These are phyloP conservation scores for Mucor racemosus DNA, from an alignment of 371 early-diverging fungal species.

Conservation along the genomic window DNA sequence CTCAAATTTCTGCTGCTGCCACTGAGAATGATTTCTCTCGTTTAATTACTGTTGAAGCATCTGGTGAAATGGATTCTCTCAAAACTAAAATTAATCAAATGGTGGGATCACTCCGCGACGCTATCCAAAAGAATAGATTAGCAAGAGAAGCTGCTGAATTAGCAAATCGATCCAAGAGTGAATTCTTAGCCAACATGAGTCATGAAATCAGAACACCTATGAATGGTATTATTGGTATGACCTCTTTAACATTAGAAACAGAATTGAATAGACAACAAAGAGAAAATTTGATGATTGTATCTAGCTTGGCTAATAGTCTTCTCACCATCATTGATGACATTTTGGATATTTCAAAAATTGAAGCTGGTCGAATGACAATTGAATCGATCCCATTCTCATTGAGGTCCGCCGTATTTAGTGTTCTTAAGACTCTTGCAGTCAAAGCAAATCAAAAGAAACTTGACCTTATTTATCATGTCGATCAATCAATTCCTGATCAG, in stretches of 20 bases:
- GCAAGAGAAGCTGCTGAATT: constrained; percentile 78
- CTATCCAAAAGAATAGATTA: constrained; percentile 70
- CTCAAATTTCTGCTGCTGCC: constrained; percentile 65
- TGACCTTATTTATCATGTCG: constrained; percentile 65
- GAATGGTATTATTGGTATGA: constrained; percentile 83
- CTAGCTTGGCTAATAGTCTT: constrained; percentile 67
- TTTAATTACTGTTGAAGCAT: constrained; percentile 72
- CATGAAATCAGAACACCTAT: constrained; percentile 81
- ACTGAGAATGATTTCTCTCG: constrained; percentile 71
- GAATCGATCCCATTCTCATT: constrained; percentile 71
- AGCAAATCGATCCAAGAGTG: constrained; percentile 76
- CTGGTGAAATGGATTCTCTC: constrained; percentile 79
- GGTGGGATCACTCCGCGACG: constrained; percentile 68
- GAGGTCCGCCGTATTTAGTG: constrained; percentile 69
- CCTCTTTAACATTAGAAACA: constrained; percentile 64
- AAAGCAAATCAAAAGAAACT: constrained; percentile 74
- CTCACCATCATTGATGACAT: constrained; percentile 81
- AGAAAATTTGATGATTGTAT: constrained; percentile 76
- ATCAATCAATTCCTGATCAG: constrained; percentile 69
- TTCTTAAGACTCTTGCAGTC: constrained; percentile 69
- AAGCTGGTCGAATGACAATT: constrained; percentile 78
- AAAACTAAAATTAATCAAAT: constrained; percentile 82
- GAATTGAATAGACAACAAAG: constrained; percentile 76
- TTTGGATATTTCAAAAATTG: constrained; percentile 85
- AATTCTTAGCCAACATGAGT: constrained; percentile 79